These are phyloP conservation scores for Kregervanrija pseudodelftensis DNA, from an alignment of 805 yeast genomes.

Conservation along the genomic window DNA sequence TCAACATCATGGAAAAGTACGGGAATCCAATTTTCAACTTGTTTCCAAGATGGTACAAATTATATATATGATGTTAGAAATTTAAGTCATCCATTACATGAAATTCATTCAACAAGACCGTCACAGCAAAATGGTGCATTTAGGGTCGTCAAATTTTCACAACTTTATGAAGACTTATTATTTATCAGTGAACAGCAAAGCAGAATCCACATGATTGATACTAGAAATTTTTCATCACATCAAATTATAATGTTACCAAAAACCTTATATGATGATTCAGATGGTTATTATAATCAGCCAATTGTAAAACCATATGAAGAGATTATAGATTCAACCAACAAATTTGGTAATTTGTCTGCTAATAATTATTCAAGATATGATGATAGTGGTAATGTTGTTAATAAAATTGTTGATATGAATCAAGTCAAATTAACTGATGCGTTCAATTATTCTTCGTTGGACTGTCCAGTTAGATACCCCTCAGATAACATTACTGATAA, in stretches of 20 bases:
- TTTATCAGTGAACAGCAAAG: conserved; percentile 81
- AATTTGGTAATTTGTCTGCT: conserved; percentile 3
- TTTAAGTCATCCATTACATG: conserved; percentile 42
- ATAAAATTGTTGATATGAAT: no score
- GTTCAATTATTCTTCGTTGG: not conserved
- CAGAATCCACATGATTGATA: conserved; percentile 76
- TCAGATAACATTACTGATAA: not conserved
- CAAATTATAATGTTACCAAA: conserved; percentile 68
- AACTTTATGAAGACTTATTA: conserved; percentile 67
- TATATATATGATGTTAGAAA: conserved; percentile 72
- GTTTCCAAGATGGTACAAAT: conserved; percentile 82
- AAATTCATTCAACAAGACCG: conserved; percentile 53
- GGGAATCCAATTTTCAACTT: conserved; percentile 65
- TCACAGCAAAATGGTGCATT: conserved; percentile 36
- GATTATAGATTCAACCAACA: conserved; percentile 10
- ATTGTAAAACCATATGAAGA: conserved; percentile 25
- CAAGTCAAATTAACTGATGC: no score
- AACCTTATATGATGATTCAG: conserved; percentile 7
- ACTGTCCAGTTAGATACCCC: conserved; percentile 5
- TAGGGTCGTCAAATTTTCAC: conserved; percentile 43
- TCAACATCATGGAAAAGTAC: conserved; percentile 75
- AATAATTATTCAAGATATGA: no score
- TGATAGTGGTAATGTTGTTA: no score
- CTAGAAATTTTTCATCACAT: conserved; percentile 65
- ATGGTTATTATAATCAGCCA: conserved; percentile 20